Conservation (phyloP, 2,329 filamentous ascomycete species). For the Xylaria multiplex region DNA sequence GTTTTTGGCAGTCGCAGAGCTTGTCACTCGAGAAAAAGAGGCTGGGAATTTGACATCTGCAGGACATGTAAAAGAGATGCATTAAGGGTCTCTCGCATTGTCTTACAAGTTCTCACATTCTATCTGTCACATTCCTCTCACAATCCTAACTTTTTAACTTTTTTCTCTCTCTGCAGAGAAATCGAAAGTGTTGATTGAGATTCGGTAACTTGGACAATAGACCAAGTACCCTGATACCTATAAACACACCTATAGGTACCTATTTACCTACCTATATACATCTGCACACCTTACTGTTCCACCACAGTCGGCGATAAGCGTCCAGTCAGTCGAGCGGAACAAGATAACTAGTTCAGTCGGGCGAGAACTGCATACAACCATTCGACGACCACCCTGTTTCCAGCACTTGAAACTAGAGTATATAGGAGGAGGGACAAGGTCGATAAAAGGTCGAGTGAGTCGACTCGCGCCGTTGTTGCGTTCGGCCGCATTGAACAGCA, state of each 20-base stretch:
- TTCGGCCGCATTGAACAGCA: conserved; percentile 37
- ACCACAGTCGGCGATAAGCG: conserved; percentile 30
- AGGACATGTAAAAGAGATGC: conserved; percentile 42
- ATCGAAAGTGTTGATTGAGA: conserved; percentile 4
- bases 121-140: conserved; percentile 32
- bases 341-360: conserved; percentile 26
- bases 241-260: conserved; percentile 9
- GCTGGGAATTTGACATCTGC: conserved; percentile 42
- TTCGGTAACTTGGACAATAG: conserved; percentile 9
- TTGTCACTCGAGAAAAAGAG: conserved; percentile 41
- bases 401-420: conserved; percentile 8
- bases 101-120: conserved; percentile 31
- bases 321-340: conserved; percentile 29
- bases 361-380: conserved; percentile 27
- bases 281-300: conserved; percentile 5
- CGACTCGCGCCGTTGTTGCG: conserved; percentile 26
- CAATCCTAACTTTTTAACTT: conserved; percentile 26
- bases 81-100: conserved; percentile 39
- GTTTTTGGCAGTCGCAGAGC: conserved; percentile 40
- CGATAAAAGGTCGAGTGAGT: conserved; percentile 27
- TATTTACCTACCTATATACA: neutral
- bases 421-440: conserved; percentile 18
- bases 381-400: conserved; percentile 22
- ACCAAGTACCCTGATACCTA: conserved; percentile 9
- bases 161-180: neutral